These are phyloP conservation scores for Trametes pubescens DNA, from an alignment of 1,284 basidiomycete species.

Conservation along the genomic window DNA sequence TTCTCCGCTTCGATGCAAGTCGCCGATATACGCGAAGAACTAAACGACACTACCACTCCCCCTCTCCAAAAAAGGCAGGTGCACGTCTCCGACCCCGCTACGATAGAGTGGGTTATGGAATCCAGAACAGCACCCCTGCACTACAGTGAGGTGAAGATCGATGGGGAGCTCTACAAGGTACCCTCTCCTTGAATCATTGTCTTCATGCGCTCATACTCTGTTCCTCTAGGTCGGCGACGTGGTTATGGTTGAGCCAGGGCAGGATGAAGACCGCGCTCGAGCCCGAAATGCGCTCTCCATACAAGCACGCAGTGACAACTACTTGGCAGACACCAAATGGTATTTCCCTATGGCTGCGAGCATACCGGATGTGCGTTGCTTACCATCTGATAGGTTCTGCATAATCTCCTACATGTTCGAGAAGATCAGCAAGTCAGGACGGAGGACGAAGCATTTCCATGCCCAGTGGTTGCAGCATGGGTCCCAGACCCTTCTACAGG, in stretches of 20 bases:
- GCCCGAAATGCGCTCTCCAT: conserved; percentile 48
- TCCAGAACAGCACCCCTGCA: conserved; percentile 37
- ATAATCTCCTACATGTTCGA: conserved; percentile 68
- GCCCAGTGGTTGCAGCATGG: conserved; percentile 73
- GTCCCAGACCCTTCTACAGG: conserved; percentile 68
- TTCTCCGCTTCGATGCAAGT: conserved; percentile 48
- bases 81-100: conserved; percentile 55
- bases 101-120: conserved; percentile 57
- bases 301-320: conserved; percentile 48
- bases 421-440: conserved; percentile 17
- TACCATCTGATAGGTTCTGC: conserved; percentile 60
- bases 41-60: conserved; percentile 2
- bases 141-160: conserved; percentile 58
- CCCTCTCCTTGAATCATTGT: conserved; percentile 28
- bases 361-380: background rate
- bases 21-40: background rate
- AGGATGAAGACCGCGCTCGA: conserved; percentile 51
- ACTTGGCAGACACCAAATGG: conserved; percentile 64
- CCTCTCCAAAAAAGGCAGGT: conserved; percentile 35
- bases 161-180: conserved; percentile 63
- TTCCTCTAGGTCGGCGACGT: conserved; percentile 60
- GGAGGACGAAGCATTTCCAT: conserved; percentile 58
- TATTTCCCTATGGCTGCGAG: conserved; percentile 38
- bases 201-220: conserved; percentile 1
- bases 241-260: conserved; percentile 64